A percentile compares a stretch with the other conserved stretches of the same genome.
These are phyloP conservation scores for Fistulinella prunicolor DNA, from an alignment of 768 basidiomycete species.

Conservation along the genomic window DNA sequence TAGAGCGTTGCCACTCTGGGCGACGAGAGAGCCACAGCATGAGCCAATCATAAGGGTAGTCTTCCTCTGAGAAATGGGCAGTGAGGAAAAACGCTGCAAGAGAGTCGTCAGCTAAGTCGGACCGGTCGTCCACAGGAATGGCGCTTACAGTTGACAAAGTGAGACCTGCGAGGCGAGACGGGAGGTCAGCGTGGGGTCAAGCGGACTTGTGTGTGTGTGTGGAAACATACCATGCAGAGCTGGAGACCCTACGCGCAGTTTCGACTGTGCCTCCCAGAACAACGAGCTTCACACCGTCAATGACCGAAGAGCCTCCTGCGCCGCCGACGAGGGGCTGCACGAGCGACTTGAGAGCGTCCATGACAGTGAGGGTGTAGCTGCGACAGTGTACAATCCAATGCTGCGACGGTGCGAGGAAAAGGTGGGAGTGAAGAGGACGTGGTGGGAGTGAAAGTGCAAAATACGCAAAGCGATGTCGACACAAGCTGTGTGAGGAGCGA, in stretches of 20 bases:
- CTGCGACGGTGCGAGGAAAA: constrained; percentile 25
- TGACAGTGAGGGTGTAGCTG: constrained; percentile 31
- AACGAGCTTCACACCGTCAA: constrained; percentile 89
- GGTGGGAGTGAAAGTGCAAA: constrained; percentile 24
- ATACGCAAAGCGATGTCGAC: constrained; percentile 1
- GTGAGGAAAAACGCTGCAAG: constrained; percentile 77
- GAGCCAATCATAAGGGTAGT: constrained; percentile 88
- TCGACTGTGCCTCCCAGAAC: constrained; percentile 86
- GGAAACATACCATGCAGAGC: constrained; percentile 67
- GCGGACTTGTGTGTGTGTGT: neutral
- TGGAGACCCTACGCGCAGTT: constrained; percentile 77
- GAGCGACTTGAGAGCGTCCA: constrained; percentile 82
- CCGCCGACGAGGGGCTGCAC: constrained; percentile 77
- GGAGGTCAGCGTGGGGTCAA: constrained; percentile 11
- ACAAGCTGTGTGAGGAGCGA: constrained; percentile 25
- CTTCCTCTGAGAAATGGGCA: constrained; percentile 87
- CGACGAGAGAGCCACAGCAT: constrained; percentile 87
- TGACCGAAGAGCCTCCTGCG: constrained; percentile 70
- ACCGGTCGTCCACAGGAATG: neutral
- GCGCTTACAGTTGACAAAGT: constrained; percentile 81
- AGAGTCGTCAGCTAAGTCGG: constrained; percentile 7
- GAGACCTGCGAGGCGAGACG: constrained; percentile 48
- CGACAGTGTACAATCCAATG: constrained; percentile 38
- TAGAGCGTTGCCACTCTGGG: constrained; percentile 85
- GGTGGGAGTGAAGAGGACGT: constrained; percentile 17